Percentiles rank a stretch among this genome's conserved stretches.
These are phyloP conservation scores for Termitomyces sp. DNA, from an alignment of 768 basidiomycete genomes.

Conservation along the genomic window DNA sequence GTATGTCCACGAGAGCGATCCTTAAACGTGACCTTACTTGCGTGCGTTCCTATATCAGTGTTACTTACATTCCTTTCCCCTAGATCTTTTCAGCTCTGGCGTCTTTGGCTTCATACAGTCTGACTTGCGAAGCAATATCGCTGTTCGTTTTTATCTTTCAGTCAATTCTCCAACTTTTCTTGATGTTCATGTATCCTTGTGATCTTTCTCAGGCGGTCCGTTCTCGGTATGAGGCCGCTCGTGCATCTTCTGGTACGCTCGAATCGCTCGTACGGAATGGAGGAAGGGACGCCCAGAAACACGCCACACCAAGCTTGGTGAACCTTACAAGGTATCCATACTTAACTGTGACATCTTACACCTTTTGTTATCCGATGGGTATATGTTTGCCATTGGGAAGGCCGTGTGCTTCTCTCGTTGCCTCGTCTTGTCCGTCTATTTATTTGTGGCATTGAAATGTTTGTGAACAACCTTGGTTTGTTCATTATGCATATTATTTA, in stretches of 20 bases:
- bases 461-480: not conserved
- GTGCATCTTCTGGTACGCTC: constrained; percentile 44
- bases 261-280: constrained; percentile 58
- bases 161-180: not conserved
- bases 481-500: not conserved
- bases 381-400: not conserved
- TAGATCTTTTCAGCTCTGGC: constrained; percentile 64
- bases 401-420: no score
- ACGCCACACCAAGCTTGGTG: constrained; percentile 59
- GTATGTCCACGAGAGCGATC: not conserved
- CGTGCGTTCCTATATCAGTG: not conserved
- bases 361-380: not conserved
- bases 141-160: constrained; percentile 32
- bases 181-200: not conserved
- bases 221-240: constrained; percentile 38
- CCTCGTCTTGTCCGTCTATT: not conserved
- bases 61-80: not conserved
- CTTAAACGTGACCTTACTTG: not conserved
- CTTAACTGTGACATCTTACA: not conserved
- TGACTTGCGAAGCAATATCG: constrained; percentile 65
- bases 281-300: constrained; percentile 31
- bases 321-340: constrained; percentile 54
- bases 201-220: constrained; percentile 56
- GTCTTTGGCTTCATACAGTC: constrained; percentile 72
- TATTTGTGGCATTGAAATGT: not conserved